A percentile compares a stretch with the other conserved stretches of the same genome.
phyloP scores from a whole-genome alignment of 345 rosid genomes.

The Syzygium aqueum region DNA sequence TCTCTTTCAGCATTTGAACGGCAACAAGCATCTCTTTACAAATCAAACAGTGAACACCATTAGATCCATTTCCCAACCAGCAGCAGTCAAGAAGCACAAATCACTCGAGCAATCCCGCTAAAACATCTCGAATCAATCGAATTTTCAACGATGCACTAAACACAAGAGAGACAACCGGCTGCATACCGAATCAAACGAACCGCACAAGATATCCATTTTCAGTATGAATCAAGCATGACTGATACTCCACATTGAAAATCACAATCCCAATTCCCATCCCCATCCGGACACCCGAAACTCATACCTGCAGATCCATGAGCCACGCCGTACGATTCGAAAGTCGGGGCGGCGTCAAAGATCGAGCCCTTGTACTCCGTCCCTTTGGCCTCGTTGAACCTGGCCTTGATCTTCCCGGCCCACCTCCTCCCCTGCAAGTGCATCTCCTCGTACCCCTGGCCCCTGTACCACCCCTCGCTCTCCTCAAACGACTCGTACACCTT shows the following conservation, averaged over 20 bases:
- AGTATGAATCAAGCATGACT: not conserved
- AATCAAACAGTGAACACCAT: not conserved
- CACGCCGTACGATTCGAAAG: conserved; percentile 68
- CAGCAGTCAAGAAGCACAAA: not conserved
- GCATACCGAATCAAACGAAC: not conserved
- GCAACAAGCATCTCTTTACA: not conserved
- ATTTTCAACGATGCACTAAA: not conserved
- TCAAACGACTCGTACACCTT: conserved; percentile 40
- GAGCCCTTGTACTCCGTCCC: conserved; percentile 55
- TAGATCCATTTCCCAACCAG: not conserved
- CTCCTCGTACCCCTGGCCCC: conserved; percentile 44
- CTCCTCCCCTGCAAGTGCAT: conserved; percentile 75
- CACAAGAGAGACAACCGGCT: not conserved
- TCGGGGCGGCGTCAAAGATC: conserved; percentile 66
- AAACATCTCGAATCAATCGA: not conserved
- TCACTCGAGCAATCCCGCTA: not conserved
- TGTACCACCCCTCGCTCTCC: conserved; percentile 76
- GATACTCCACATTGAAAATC: not conserved
- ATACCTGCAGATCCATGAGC: conserved; percentile 87
- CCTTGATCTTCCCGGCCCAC: conserved; percentile 62
- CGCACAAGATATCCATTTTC: not conserved
- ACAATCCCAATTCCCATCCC: not conserved
- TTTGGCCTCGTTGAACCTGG: conserved; percentile 22
- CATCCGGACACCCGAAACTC: not conserved
- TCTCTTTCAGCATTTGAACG: not conserved